Conservation (phyloP, 2,329 filamentous ascomycete genomes). For the Diplodia intermedia region DNA sequence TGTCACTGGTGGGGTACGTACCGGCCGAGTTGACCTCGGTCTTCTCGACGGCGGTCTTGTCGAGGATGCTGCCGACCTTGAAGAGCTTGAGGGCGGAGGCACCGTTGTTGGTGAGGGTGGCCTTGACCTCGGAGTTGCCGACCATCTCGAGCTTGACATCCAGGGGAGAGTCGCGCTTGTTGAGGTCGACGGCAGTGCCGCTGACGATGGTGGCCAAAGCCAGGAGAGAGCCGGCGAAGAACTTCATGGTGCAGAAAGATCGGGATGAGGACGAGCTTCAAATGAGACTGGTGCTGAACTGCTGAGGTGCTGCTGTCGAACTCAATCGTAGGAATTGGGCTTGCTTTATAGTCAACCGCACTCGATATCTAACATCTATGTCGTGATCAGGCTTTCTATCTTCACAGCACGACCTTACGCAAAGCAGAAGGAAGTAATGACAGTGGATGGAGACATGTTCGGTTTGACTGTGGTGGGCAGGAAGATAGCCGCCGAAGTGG, state of each 20-base stretch:
- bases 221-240: conserved; percentile 4
- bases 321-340: background rate
- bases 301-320: conserved; percentile 2
- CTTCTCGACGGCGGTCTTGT: conserved; percentile 62
- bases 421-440: background rate
- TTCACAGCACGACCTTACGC: background rate
- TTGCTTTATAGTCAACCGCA: background rate
- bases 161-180: conserved; percentile 24
- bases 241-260: conserved; percentile 20
- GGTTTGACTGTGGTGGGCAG: background rate
- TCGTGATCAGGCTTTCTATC: background rate
- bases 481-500: background rate
- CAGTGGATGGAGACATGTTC: background rate
- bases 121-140: conserved; percentile 62
- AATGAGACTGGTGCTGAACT: background rate
- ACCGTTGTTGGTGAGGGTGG: conserved; percentile 62
- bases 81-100: conserved; percentile 59
- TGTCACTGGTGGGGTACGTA: conserved; percentile 42
- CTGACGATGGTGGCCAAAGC: conserved; percentile 11
- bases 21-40: conserved; percentile 58
- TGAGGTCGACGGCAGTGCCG: conserved; percentile 19
- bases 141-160: conserved; percentile 39
- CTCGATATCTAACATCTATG: background rate
- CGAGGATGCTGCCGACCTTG: conserved; percentile 62
- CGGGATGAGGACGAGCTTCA: background rate